Base-by-base conservation (phyloP, 2,329 filamentous ascomycete species). In the Colletotrichum tamarilloi region DNA sequence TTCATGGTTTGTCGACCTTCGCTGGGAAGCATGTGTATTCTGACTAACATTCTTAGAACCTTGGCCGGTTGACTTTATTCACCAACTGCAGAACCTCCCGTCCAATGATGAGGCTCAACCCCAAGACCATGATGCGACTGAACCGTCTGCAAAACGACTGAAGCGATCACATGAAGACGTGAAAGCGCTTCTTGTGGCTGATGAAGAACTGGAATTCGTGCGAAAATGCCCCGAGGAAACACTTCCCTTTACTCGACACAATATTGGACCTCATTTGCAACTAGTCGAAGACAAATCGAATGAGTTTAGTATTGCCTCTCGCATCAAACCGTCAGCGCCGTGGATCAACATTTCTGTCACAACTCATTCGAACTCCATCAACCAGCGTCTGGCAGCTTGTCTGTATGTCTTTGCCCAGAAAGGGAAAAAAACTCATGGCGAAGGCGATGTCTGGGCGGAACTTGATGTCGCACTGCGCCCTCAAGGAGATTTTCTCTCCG, bases 391-490 rank as follows among this genome's bases (percentile, higher is more conserved):
- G 16, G 49, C n/a, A 56, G 52, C 35, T 26, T 73, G 71, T 8
- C 58, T 81, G 22, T 64, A 76, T 12, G 24, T 69, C 59, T 35
- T 55, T 56, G 55, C 57, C 9, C 22, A 32, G 6, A 75, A 60
- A 70, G 57, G 75, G 75, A 76, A 68, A 63, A 74, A 72, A 32
- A 7, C 64, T 12, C n/a, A 55, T 3, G 32, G 35, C n/a, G 72
- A 74, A 55, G 72, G 72, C 11, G 53, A 68, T 7, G 75, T 87
- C 1, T 85, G 84, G 83, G 77, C 77, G 9, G 75, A 73, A 5
- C 76, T 82, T 5, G 76, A 81, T 38, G 67, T 85, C 24, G 66
- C 67, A 5, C 68, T 86, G 16, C 75, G 82, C 9, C 77, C 77
- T 63, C 75, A 73, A 6, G 76, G 76, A 7, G 76, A 73, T 1